A percentile compares a stretch with the other conserved stretches of the same genome.
phyloP scores from a whole-genome alignment of 139 green algal genomes.

The Eudorina sp. region DNA sequence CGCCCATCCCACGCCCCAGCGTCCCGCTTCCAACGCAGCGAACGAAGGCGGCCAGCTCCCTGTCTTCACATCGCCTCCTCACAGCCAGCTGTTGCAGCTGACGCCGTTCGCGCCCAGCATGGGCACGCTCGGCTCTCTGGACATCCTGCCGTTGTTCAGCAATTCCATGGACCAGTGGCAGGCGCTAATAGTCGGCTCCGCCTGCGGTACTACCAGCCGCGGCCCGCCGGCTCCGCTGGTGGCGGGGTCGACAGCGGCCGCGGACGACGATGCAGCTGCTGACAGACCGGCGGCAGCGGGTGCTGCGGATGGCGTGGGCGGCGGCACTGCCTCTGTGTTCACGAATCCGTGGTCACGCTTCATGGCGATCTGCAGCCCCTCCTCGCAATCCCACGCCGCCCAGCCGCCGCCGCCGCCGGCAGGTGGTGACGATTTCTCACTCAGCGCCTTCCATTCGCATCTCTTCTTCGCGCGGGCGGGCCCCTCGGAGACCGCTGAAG shows the following conservation, averaged over 20 bases:
- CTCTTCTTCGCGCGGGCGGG: not conserved
- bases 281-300: not conserved
- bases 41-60: not conserved
- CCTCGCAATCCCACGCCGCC: not conserved
- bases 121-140: constrained; percentile 4
- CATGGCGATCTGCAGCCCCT: constrained; percentile 5
- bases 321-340: too few relatives aligned
- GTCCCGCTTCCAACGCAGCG: not conserved
- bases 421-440: not conserved
- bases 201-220: not conserved
- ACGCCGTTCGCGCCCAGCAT: constrained; percentile 16
- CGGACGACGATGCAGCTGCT: not conserved
- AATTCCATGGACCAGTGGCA: not conserved
- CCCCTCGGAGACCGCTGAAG: too few relatives aligned
- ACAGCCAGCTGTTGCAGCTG: constrained; percentile 19
- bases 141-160: constrained; percentile 39
- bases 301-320: not conserved
- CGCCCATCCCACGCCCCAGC: not conserved
- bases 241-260: not conserved
- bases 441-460: constrained; percentile 2
- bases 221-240: not conserved
- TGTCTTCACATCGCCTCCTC: not conserved
- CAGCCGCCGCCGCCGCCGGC: not conserved
- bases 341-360: constrained; percentile 25
- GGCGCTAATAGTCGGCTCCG: not conserved